Conservation (phyloP, 805 yeast species). For the Torulaspora indica region DNA sequence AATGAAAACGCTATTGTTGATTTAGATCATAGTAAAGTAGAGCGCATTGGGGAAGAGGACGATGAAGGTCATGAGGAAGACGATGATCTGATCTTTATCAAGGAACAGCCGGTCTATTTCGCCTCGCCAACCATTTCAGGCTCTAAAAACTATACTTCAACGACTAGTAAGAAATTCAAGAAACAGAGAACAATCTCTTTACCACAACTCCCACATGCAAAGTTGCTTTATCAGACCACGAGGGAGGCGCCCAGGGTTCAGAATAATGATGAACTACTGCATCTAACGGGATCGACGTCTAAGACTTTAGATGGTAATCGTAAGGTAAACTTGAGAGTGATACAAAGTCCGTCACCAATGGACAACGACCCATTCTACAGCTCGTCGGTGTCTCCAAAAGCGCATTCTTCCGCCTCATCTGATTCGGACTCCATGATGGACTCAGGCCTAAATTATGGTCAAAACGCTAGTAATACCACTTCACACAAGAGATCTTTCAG, state of each 20-base stretch:
- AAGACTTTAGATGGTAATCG: constrained; percentile 34
- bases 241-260: constrained; percentile 24
- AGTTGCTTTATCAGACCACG: constrained; percentile 36
- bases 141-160: constrained; percentile 16
- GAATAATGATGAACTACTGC: constrained; percentile 32
- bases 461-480: neutral
- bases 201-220: constrained; percentile 51
- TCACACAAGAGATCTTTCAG: constrained; percentile 10
- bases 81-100: constrained; percentile 31
- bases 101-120: constrained; percentile 27
- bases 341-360: constrained; percentile 22
- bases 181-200: constrained; percentile 50
- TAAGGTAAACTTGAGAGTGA: constrained; percentile 22
- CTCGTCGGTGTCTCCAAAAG: constrained; percentile 15
- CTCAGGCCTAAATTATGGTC: neutral
- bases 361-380: constrained; percentile 11
- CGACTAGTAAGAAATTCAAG: constrained; percentile 32
- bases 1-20: constrained; percentile 13
- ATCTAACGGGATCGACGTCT: constrained; percentile 33
- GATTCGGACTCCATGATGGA: constrained; percentile 10
- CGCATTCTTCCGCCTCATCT: constrained; percentile 5
- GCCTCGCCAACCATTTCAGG: constrained; percentile 14
- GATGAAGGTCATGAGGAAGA: constrained; percentile 17
- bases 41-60: constrained; percentile 8
- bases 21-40: constrained; percentile 6